Conservation (phyloP, 1,284 basidiomycete genomes). For the Cryptococcus sp. region DNA sequence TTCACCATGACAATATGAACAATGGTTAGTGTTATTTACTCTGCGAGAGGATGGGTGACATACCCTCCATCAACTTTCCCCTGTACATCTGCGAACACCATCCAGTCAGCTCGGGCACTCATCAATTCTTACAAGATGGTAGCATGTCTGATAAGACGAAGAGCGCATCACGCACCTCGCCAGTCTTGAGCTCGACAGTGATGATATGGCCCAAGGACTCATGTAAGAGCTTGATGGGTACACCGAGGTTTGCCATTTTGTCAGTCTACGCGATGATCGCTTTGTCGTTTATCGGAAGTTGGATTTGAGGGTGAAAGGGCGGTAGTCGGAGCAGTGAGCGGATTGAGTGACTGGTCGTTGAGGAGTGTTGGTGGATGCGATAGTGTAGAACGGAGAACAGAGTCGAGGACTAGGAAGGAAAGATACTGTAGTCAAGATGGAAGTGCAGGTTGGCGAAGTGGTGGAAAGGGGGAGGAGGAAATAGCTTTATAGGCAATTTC, state of each 20-base stretch:
- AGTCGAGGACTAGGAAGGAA: too few species aligned
- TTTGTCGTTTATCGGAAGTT: too few species aligned
- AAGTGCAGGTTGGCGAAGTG: neutral
- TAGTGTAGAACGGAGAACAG: too few species aligned
- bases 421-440: neutral
- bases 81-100: conserved; percentile 74
- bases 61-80: conserved; percentile 94
- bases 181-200: conserved; percentile 97
- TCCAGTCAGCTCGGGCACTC: conserved; percentile 66
- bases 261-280: too few species aligned
- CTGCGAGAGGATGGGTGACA: conserved; percentile 11
- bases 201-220: conserved; percentile 95
- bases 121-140: conserved; percentile 68
- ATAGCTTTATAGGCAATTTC: neutral
- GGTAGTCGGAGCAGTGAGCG: too few species aligned
- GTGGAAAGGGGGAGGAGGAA: neutral
- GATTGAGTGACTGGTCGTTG: too few species aligned
- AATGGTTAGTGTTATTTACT: conserved; percentile 3
- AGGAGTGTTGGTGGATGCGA: too few species aligned
- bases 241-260: conserved; percentile 66
- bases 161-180: conserved; percentile 53
- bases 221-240: conserved; percentile 88
- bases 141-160: conserved; percentile 51
- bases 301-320: too few species aligned
- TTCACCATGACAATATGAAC: neutral